These are phyloP conservation scores for Collybiopsis confluens DNA, from an alignment of 768 basidiomycete species.

Conservation along the genomic window DNA sequence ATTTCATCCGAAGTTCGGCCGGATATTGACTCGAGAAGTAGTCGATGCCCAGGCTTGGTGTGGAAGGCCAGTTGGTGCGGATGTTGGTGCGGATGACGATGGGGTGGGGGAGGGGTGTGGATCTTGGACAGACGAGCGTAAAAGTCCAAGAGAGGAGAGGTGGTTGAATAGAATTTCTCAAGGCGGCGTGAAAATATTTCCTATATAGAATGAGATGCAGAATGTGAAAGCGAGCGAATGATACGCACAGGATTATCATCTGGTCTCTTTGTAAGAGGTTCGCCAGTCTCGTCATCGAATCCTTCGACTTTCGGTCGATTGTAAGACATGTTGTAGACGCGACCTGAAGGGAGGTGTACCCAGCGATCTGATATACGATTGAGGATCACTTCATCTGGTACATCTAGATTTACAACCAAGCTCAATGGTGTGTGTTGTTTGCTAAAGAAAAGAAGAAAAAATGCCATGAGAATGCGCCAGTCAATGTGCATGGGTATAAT, in stretches of 20 bases:
- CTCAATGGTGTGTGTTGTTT: constrained; percentile 63
- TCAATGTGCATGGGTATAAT: not conserved
- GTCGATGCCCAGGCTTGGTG: constrained; percentile 34
- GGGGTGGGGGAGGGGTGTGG: constrained; percentile 18
- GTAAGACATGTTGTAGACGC: constrained; percentile 87
- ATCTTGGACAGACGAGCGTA: constrained; percentile 40
- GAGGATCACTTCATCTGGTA: constrained; percentile 84
- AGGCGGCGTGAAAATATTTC: constrained; percentile 77
- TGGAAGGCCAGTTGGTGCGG: constrained; percentile 49
- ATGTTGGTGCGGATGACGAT: constrained; percentile 33
- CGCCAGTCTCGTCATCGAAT: constrained; percentile 82
- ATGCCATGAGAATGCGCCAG: too few relatives aligned
- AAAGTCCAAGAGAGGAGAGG: constrained; percentile 76
- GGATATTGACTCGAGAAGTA: constrained; percentile 55
- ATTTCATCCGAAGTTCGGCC: constrained; percentile 85
- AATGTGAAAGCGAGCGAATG: not conserved
- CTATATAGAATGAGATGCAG: constrained; percentile 36
- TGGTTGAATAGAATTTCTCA: constrained; percentile 71
- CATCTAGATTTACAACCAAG: constrained; percentile 81
- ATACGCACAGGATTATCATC: constrained; percentile 82
- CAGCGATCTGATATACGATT: constrained; percentile 86
- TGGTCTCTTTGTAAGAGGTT: constrained; percentile 80
- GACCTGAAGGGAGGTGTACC: constrained; percentile 83
- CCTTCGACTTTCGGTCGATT: constrained; percentile 80
- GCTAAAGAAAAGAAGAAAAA: constrained; percentile 30